Conservation (phyloP, 2,329 filamentous ascomycete species). For the Didymella keratinophila region DNA sequence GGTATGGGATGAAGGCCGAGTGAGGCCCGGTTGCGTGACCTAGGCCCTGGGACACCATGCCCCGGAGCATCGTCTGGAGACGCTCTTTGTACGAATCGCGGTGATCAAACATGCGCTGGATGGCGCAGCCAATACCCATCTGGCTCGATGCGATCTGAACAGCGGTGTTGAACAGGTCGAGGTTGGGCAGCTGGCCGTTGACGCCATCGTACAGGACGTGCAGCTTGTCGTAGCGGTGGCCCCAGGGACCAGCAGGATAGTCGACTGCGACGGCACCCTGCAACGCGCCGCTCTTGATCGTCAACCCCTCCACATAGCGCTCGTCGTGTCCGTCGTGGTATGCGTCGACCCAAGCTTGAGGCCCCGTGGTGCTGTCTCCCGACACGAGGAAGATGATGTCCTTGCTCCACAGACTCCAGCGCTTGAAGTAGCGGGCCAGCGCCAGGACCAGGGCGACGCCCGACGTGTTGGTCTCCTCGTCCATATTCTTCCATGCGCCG, state of each 20-base stretch:
- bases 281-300: conserved; percentile 90
- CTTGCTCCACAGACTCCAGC: conserved; percentile 98
- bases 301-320: conserved; percentile 73
- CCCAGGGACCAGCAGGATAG: conserved; percentile 74
- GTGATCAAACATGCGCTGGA: conserved; percentile 87
- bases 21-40: conserved; percentile 91
- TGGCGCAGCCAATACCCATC: conserved; percentile 83
- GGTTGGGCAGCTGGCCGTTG: conserved; percentile 93
- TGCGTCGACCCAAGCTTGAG: conserved; percentile 96
- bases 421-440: conserved; percentile 91
- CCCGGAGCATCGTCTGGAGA: conserved; percentile 85
- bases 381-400: conserved; percentile 94
- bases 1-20: conserved; percentile 96
- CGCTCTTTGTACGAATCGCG: conserved; percentile 80
- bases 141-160: conserved; percentile 87
- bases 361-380: conserved; percentile 86
- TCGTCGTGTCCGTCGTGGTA: conserved; percentile 90
- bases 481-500: conserved; percentile 84
- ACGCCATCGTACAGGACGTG: conserved; percentile 95
- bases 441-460: conserved; percentile 88
- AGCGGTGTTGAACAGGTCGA: conserved; percentile 95
- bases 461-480: conserved; percentile 80
- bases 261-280: conserved; percentile 95
- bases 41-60: conserved; percentile 90
- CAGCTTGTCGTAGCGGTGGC: conserved; percentile 82